Evolutionary conservation across 139 green algal species (phyloP).

Genomic region (Coelastrella sp.): DNA sequence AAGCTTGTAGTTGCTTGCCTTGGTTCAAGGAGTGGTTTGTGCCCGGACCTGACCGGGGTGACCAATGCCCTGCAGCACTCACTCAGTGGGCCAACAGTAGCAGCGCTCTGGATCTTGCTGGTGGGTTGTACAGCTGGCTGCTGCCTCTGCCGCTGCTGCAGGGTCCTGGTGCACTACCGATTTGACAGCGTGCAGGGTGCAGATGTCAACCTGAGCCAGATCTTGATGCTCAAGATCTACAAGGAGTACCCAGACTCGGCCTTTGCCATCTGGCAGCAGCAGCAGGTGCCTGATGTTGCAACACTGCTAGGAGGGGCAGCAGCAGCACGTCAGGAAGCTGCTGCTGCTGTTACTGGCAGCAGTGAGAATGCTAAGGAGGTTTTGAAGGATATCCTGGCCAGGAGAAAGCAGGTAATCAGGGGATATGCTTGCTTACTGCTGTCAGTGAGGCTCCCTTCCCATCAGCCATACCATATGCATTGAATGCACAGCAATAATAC

Average conservation of each 20-base stretch:
- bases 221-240: conserved; percentile 68
- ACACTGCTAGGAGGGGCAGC: neutral
- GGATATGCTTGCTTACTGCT: neutral
- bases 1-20: too few relatives aligned
- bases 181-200: conserved; percentile 50
- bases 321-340: neutral
- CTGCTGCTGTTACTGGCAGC: conserved; percentile 35
- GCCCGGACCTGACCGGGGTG: too few relatives aligned
- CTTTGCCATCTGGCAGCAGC: conserved; percentile 47
- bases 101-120: neutral
- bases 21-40: too few relatives aligned
- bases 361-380: conserved; percentile 43
- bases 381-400: conserved; percentile 51
- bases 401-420: conserved; percentile 50
- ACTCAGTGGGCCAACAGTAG: neutral
- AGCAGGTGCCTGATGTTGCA: conserved; percentile 28
- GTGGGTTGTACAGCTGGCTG: neutral
- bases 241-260: conserved; percentile 67
- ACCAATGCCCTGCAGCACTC: too few relatives aligned
- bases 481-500: too few relatives aligned
- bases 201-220: conserved; percentile 43
- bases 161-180: conserved; percentile 47
- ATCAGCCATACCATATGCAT: too few relatives aligned
- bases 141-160: conserved; percentile 11
- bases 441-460: neutral